Evolutionary conservation across 225 moss, liverwort and hornwort species (phyloP), one percentile per base, ranked within the genome.

Genomic region (Climacium dendroides): DNA sequence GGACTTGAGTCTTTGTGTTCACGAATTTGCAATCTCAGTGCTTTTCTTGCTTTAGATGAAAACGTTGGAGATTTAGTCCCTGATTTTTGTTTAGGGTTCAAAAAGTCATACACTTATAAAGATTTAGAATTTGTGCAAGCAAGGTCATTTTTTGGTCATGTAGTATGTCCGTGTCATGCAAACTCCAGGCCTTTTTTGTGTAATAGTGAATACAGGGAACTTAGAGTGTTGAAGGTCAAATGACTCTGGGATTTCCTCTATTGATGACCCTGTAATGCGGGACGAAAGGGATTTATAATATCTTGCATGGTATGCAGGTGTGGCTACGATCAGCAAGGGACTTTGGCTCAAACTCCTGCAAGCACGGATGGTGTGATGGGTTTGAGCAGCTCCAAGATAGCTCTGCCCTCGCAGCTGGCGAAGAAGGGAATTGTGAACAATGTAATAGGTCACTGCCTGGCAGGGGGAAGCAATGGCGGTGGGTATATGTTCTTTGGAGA

Each of bases 281-380:
- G 28, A 53, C 12, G 9, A 82, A 54, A 54, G 13, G 54, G 18
- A 37, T 55, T 54, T 37, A 22, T 52, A 52, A 70, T 53, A 85
- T 32, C 62, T 85, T 71, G 78, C 85, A 41, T 67, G 78, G 59
- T 67, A n/a, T 82, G 82, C 94, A 96, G 98, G 85, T 98, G 98
- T 87, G 96, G 96, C 61, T 98, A 97, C 86, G 96, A 97, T 75
- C 98, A 98, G 91, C 98, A 90, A 74, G 98, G 96, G 73, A 92
- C 92, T 30, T 88, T 98, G 80, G 94, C 94, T 10, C 87, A 92
- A 85, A 93, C 89, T 15, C 98, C 98, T 8, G 93, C 96, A 32
- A 94, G 92, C 90, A 97, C 98, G 26, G 98, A 97, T 90, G 98
- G 98, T 26, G 91, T 97, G 17, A 91, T 98, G 89, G 95, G 98